phyloP scores from a whole-genome alignment of 2,329 filamentous ascomycete species.

The Hypoxylon sp. region DNA sequence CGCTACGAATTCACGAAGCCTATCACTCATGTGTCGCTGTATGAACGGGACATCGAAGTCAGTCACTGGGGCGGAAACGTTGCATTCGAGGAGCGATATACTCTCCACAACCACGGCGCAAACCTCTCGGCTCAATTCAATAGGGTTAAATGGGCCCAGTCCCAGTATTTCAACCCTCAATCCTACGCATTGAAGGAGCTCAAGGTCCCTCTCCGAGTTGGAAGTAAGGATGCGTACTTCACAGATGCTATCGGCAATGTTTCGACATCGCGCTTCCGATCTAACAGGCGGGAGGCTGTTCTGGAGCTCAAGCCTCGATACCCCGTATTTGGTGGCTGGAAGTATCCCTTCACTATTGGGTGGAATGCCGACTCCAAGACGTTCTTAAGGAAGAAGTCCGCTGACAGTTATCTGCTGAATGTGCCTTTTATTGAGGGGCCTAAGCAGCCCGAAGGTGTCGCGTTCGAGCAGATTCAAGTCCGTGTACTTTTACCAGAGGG shows the following conservation, averaged over 20 bases:
- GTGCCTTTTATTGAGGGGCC: constrained; percentile 95
- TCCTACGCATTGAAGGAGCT: constrained; percentile 86
- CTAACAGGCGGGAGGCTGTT: constrained; percentile 80
- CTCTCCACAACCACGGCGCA: constrained; percentile 87
- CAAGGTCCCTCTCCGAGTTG: constrained; percentile 81
- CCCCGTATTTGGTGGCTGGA: constrained; percentile 97
- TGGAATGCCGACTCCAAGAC: constrained; percentile 90
- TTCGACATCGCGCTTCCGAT: constrained; percentile 90
- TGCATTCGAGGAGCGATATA: constrained; percentile 94
- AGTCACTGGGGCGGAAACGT: constrained; percentile 99
- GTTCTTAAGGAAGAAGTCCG: constrained; percentile 77
- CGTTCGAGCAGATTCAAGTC: constrained; percentile 85
- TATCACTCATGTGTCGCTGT: constrained; percentile 80
- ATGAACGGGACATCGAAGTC: constrained; percentile 94
- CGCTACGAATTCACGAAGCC: constrained; percentile 98
- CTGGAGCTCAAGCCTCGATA: constrained; percentile 95
- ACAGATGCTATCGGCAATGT: constrained; percentile 97
- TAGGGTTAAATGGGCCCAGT: constrained; percentile 81
- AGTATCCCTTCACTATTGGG: constrained; percentile 95
- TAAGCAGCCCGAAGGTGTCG: constrained; percentile 85
- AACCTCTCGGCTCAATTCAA: constrained; percentile 81
- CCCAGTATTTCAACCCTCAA: constrained; percentile 81
- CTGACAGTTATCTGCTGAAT: constrained; percentile 85
- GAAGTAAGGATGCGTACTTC: constrained; percentile 91
- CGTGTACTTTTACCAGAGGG: constrained; percentile 93